Base-by-base conservation (phyloP, 441 rosid species). In the Hura crepitans region DNA sequence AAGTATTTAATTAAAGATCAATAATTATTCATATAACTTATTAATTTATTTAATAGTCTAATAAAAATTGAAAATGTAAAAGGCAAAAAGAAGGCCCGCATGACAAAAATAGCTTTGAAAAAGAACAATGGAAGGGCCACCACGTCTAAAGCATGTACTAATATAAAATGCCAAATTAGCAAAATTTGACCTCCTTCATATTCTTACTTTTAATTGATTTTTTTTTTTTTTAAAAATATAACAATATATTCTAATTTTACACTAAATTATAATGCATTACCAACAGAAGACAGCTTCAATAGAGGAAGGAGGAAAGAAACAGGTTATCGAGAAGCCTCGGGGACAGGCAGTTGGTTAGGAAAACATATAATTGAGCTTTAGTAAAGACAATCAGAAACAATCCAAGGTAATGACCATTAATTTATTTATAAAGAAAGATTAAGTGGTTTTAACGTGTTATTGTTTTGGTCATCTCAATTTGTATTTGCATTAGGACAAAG, bases 221-320 rank as follows among this genome's bases (percentile, higher is more conserved):
- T 51, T n/a, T 20, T 39, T 39, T 5, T 39, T 39, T 7, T 7
- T 39, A 39, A 39, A n/a, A 71, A 47, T 23, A 25, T 28, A 62
- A 11, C 45, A 46, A 28, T 18, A 30, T 1, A 9, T 10, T 28
- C 18, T 25, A 27, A 66, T 68, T n/a, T n/a, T 50, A 50, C 45
- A 35, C 47, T 72, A 60, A 69, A 55, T 57, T 30, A 28, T 30
- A 20, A 50, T 67, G 78, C 68, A 70, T 8, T 27, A 47, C 75
- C 49, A 80, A 60, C 74, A 59, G 72, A 74, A 78, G 82, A 82
- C 80, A 78, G 13, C 35, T 73, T 25, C 51, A 43, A 42, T 11
- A 54, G 20, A 65, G 75, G 81, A 71, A 69, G 65, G 47, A 61
- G 55, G 70, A 62, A 79, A 70, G 75, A 53, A 64, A 68, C 42